Base-by-base conservation (phyloP, 2,329 filamentous ascomycete genomes). In the Pseudopyricularia javanii region DNA sequence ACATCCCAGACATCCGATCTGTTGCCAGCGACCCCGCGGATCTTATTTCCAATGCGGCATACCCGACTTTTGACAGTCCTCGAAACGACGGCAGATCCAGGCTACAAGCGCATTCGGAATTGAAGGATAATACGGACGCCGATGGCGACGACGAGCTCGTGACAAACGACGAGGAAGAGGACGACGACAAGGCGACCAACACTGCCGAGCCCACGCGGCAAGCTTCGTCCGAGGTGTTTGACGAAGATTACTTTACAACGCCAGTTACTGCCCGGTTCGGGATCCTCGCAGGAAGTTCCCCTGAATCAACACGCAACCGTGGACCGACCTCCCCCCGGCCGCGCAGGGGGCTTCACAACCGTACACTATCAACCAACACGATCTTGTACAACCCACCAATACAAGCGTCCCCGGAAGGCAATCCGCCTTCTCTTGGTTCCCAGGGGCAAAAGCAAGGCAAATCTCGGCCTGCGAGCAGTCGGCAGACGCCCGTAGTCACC, bases 121-220 rank as follows among this genome's bases (percentile, higher is more conserved):
- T 74, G 50, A 76, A 76, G 57, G 75, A 79, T 47, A 82, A 90
- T 54, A 90, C 87, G 0, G 88, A 93, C 61, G 88, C 84, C 1
- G 91, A 95, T 63, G 88, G 89, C 1, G 91, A 96, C 61, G 91
- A 95, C 60, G 91, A 96, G 65, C 72, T 91, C n/a, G 78, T 87
- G 12, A 91, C 86, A 3, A 87, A 90, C 53, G 86, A 89, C 53
- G 86, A 91, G 54, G 40, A 45, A 45, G 81, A 84, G 43, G 78
- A 80, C 53, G 75, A 81, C 50, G 71, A 74, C 15, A 67, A 63
- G 62, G 64, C 69, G 60, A 70, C 71, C 58, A 70, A 76, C 58
- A 64, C 62, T n/a, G 64, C 61, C 17, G 63, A 69, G 54, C 30
- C 28, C 12, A 17, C 33, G 30, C 28, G 48, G 11, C 64, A 63